Evolutionary conservation across 495 filamentous ascomycete genomes (phyloP).

Genomic region (Chaetomium tenue): DNA sequence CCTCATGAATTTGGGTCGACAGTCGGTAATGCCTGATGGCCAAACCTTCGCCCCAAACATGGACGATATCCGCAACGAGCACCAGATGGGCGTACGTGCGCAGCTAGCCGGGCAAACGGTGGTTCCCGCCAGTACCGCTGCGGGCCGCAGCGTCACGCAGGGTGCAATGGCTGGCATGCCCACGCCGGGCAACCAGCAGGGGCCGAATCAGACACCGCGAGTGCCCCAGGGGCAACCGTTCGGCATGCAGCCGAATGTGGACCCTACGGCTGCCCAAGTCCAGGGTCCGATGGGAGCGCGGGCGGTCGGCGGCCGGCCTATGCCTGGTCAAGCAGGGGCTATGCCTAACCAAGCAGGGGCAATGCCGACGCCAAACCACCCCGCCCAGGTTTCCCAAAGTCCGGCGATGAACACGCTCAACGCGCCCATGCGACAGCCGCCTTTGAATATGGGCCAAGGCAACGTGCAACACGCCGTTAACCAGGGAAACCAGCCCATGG

Average conservation of each 20-base stretch:
- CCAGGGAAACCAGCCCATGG: constrained; percentile 39
- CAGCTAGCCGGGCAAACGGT: constrained; percentile 52
- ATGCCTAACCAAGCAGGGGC: constrained; percentile 49
- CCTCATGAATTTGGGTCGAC: constrained; percentile 39
- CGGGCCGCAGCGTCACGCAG: constrained; percentile 44
- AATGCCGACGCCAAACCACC: constrained; percentile 22
- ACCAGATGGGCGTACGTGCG: constrained; percentile 46
- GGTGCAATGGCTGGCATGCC: constrained; percentile 42
- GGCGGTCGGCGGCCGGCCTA: constrained; percentile 28
- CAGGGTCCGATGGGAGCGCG: constrained; percentile 29
- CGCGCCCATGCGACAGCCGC: constrained; percentile 47
- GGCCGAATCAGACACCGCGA: constrained; percentile 36
- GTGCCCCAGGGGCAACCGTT: constrained; percentile 42
- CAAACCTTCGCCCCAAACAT: constrained; percentile 45
- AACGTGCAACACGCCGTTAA: constrained; percentile 38
- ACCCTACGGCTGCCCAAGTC: constrained; percentile 39
- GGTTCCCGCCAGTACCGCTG: constrained; percentile 49
- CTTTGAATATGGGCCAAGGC: constrained; percentile 43
- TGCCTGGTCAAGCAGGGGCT: constrained; percentile 51
- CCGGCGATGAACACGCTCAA: constrained; percentile 53
- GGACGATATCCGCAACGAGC: constrained; percentile 51
- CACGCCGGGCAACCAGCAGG: constrained; percentile 37
- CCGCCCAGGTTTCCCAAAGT: constrained; percentile 49
- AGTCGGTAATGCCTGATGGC: constrained; percentile 35
- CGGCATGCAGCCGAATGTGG: constrained; percentile 43